Evolutionary conservation across 1,284 basidiomycete species (phyloP), one percentile per base, ranked within the genome.

Genomic region (Thelephora terrestris): DNA sequence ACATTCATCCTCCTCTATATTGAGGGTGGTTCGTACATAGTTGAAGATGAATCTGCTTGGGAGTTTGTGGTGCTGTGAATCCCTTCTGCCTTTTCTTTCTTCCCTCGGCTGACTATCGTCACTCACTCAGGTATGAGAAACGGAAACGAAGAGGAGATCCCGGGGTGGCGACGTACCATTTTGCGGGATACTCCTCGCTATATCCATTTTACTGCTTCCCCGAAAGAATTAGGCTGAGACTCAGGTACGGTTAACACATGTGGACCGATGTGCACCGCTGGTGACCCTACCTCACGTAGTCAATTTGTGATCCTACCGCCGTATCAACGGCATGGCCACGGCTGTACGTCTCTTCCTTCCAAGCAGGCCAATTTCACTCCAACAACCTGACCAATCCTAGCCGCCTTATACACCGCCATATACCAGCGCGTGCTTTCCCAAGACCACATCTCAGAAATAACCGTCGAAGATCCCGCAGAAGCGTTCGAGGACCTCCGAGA

Each of bases 381-480:
- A 35, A 21, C 21, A 43, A 32, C 17, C 23, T 23, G 24, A 23
- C n/a, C 25, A 14, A 34, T 44, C 40, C 34, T 58, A 92, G 91
- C 92, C 46, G 82, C 85, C 51, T 78, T 99, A 10, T 99, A 98
- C 71, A 79, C 71, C 25, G 79, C 91, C 1, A 85, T 95, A 40
- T 95, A 94, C 67, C 76, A 84, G 58, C 78, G 88, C 61, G 76
- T 89, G 45, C 67, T 90, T 34, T 67, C 73, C 6, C 75, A 80
- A 36, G 68, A 80, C 0, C 70, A 76, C 39, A 81, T 97, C 29
- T 81, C 85, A 9, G 95, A 99, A 64, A 71, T 99, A 47, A 97
- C 93, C 0, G 88, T 99, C 18, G 95, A 99, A 69, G 95, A 99
- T 63, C 95, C 95, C 0, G 91, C 91, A 0, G 95, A 99, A 66